A percentile compares a stretch with the other conserved stretches of the same genome.
These are phyloP conservation scores for Leucaena leucocephala DNA, from an alignment of 306 rosid species.

Conservation along the genomic window DNA sequence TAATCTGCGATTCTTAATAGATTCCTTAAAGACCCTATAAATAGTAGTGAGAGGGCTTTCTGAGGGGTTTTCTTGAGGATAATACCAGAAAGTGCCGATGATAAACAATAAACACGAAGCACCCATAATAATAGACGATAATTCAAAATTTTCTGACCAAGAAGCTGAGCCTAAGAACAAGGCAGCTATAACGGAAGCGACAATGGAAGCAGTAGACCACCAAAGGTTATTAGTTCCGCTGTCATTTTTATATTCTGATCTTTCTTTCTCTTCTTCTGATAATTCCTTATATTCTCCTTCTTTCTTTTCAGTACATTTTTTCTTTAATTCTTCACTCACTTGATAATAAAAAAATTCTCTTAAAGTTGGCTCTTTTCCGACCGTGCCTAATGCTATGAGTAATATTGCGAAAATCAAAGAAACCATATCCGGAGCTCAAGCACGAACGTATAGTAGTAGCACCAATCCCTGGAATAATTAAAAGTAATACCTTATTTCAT, in stretches of 20 bases:
- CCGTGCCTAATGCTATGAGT: neutral
- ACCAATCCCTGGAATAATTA: neutral
- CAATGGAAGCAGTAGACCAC: neutral
- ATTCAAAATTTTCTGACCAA: neutral
- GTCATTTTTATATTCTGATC: neutral
- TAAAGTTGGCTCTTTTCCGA: neutral
- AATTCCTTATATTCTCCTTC: neutral
- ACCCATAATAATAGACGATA: neutral
- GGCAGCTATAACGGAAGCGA: neutral
- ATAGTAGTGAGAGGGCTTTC: neutral
- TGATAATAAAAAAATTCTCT: neutral
- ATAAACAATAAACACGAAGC: neutral
- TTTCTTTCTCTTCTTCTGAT: neutral
- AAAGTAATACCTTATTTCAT: neutral
- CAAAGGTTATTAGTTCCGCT: neutral
- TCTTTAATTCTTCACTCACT: neutral
- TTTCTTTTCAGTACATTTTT: neutral
- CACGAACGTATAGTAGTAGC: neutral
- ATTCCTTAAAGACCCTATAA: neutral
- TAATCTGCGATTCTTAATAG: neutral
- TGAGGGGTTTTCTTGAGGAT: neutral
- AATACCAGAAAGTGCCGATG: neutral
- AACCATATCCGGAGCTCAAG: no score
- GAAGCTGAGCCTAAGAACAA: rapidly evolving
- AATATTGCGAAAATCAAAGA: neutral